Conservation (phyloP, 2,329 filamentous ascomycete genomes). For the Clonostachys solani region DNA sequence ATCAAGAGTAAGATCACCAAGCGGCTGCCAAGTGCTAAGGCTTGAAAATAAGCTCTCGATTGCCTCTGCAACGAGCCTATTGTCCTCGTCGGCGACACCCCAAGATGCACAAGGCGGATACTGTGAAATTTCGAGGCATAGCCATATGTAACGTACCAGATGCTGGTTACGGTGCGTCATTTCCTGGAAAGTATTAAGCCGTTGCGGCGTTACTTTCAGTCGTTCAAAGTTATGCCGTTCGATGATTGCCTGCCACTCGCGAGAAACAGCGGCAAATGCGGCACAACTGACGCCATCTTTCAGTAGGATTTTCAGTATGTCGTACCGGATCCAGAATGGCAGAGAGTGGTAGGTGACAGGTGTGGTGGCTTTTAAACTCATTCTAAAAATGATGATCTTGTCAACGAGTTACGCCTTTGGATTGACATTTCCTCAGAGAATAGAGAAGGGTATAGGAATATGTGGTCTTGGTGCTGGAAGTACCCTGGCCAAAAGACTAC, state of each 20-base stretch:
- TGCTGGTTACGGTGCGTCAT: slow-evolving; percentile 18
- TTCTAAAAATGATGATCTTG: no score
- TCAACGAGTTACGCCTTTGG: no score
- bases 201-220: slow-evolving; percentile 19
- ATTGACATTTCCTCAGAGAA: no score
- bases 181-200: slow-evolving; percentile 15
- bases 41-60: slow-evolving; percentile 14
- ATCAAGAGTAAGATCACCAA: slow-evolving; percentile 25
- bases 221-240: slow-evolving; percentile 20
- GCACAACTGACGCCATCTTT: neutral
- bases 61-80: neutral
- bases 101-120: slow-evolving; percentile 8
- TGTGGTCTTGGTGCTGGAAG: no score
- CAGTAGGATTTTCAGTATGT: no score
- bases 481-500: no score
- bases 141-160: slow-evolving; percentile 13
- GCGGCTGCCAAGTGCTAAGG: slow-evolving; percentile 23
- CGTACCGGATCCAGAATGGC: no score
- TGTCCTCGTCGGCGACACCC: neutral
- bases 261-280: slow-evolving; percentile 17
- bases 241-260: slow-evolving; percentile 20
- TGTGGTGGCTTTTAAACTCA: no score
- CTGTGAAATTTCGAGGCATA: slow-evolving; percentile 11
- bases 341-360: no score
- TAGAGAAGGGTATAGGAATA: no score